These are phyloP conservation scores for Lactarius quietus DNA, from an alignment of 768 basidiomycete genomes.

Conservation along the genomic window DNA sequence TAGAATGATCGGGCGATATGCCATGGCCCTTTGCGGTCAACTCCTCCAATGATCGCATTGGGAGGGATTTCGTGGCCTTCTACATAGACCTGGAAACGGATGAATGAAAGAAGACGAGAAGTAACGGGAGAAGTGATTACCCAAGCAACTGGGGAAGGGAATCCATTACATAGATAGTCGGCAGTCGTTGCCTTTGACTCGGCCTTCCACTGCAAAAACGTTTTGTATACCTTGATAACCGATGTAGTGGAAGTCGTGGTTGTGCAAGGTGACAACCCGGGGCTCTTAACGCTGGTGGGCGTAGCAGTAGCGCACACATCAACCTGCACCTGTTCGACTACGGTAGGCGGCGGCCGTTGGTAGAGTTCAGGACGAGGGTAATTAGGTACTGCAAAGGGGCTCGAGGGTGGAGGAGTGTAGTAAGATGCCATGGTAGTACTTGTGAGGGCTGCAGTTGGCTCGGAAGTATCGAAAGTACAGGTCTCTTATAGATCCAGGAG, in stretches of 20 bases:
- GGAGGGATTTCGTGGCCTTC: constrained; percentile 23
- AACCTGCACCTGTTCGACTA: neutral
- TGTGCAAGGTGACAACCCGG: neutral
- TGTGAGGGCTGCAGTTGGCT: neutral
- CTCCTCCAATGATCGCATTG: constrained; percentile 24
- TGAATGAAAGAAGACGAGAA: neutral
- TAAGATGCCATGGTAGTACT: constrained; percentile 10
- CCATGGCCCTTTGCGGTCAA: constrained; percentile 21
- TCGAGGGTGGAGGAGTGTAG: constrained; percentile 9
- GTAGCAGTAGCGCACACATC: neutral
- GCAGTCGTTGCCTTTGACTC: constrained; percentile 16
- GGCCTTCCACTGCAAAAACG: constrained; percentile 20
- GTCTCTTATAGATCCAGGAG: constrained; percentile 8
- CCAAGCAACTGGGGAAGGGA: constrained; percentile 24
- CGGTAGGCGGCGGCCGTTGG: neutral
- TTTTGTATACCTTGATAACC: constrained; percentile 3
- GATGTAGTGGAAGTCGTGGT: neutral
- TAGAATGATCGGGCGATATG: constrained; percentile 25
- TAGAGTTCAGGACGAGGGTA: neutral
- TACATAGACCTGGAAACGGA: constrained; percentile 18
- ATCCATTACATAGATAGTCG: constrained; percentile 20
- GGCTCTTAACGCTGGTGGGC: neutral
- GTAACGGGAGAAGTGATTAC: neutral
- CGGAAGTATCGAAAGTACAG: neutral
- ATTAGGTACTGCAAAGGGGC: constrained; percentile 2